Base-by-base conservation (phyloP, 495 filamentous ascomycete species). In the Penicillium roqueforti region DNA sequence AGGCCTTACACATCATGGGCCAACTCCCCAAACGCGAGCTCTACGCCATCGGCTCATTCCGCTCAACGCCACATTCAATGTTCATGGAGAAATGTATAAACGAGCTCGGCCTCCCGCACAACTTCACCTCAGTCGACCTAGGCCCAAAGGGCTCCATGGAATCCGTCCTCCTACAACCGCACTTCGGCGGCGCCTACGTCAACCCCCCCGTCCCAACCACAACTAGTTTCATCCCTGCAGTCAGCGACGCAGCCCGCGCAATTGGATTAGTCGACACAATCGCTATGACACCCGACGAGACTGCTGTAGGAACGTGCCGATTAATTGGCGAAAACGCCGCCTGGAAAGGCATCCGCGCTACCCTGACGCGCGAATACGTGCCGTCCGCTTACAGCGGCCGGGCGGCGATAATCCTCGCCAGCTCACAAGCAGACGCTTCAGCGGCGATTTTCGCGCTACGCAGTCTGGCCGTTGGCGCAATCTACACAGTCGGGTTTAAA, bases 81-180 rank as follows among this genome's bases (percentile, higher is more conserved):
- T 92, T 91, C 65, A 90, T 88, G 72, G 87, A 91, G 61, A 91
- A 92, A 63, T 92, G 88, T 61, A 85, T 93, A 67, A 93, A 93
- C 63, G 89, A 93, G 66, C 79, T 92, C 19, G 86, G 87, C 18
- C 74, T 93, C n/a, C 88, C 88, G 19, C 89, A 93, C 53, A 83
- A 84, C 51, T 85, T 91, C 61, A 82, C 80, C 26, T 84, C 83
- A n/a, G 80, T 90, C 14, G 88, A 92, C 65, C 77, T 86, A 37
- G 83, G 82, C 1, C 75, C 79, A 8, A 84, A 80, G 56, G 83
- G 79, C 2, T 79, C 82, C 0, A 74, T 84, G 38, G 87, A 89
- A 59, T 71, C 81, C 2, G 81, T 89, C 59, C 79, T 88, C 54
- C 75, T 80, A 25, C 85, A 88, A 51, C 80, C 80, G 11, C 81